These are phyloP conservation scores for Vanderwaltozyma polyspora DNA, from an alignment of 805 yeast genomes.

Conservation along the genomic window DNA sequence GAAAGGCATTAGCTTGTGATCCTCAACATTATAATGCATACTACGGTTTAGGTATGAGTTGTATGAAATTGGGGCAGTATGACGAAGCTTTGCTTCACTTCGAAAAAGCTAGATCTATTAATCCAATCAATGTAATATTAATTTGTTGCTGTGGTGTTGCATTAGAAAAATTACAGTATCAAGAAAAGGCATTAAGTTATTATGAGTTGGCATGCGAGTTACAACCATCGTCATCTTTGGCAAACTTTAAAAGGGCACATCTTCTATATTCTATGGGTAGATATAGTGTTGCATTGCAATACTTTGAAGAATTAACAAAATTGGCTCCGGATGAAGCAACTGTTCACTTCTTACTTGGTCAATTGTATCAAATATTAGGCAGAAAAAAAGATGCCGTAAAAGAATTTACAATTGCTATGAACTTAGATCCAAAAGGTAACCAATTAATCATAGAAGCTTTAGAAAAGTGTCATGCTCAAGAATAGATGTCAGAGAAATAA, in stretches of 20 bases:
- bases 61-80: conserved; percentile 73
- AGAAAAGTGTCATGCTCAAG: conserved; percentile 36
- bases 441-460: conserved; percentile 78
- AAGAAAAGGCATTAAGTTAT: conserved; percentile 63
- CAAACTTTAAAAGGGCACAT: conserved; percentile 83
- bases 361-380: conserved; percentile 65
- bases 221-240: conserved; percentile 78
- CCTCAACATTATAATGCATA: conserved; percentile 85
- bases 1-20: conserved; percentile 67
- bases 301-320: conserved; percentile 59
- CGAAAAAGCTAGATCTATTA: conserved; percentile 75
- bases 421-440: conserved; percentile 85
- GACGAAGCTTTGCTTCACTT: conserved; percentile 78
- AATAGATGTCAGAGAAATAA: too few species aligned
- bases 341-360: conserved; percentile 83
- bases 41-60: conserved; percentile 93
- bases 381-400: conserved; percentile 68
- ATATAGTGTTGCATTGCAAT: conserved; percentile 59
- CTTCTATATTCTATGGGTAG: conserved; percentile 58
- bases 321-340: conserved; percentile 92
- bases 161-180: conserved; percentile 60
- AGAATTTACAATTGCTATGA: conserved; percentile 80
- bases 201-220: conserved; percentile 73
- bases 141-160: conserved; percentile 93
- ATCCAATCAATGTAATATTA: conserved; percentile 81